Base-by-base conservation (phyloP, 2,329 filamentous ascomycete genomes). In the Botryotinia calthae region DNA sequence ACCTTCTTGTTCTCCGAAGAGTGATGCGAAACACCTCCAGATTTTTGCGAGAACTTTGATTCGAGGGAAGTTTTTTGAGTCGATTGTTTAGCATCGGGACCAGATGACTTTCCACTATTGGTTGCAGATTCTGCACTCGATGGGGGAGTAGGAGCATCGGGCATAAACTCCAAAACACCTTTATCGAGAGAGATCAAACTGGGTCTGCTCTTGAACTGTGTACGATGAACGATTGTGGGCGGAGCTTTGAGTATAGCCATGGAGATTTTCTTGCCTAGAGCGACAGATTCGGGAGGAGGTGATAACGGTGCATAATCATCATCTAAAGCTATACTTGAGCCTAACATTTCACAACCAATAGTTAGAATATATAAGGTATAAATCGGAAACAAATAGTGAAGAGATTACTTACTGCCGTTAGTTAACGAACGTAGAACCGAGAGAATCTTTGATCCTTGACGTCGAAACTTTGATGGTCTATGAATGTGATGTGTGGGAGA, bases 211-310 rank as follows among this genome's bases (percentile, higher is more conserved):
- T 84, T 85, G 56, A 79, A 79, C 54, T 81, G 78, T 64, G 81
- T 75, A 31, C 84, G 82, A 75, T 83, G 83, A 34, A 86, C 82
- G 9, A 85, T 81, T 2, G 84, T 86, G 8, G 82, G 82, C 42
- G 82, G 80, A 25, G 76, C 75, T 72, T 82, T 83, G 63, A 84
- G 79, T 34, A 84, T 78, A 34, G 82, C 81, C 66, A 82, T 79
- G 31, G 84, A 83, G 75, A 85, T 81, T 73, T 81, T 84, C 62
- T 74, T 75, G 42, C 70, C 58, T 1, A 66, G 37, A 44, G 70
- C 63, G 46, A 71, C 70, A 25, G 59, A 51, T 28, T 51, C 63
- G 34, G 34, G 40, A 28, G 59, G 40, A 51, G 72, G 51, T 42
- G 63, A 48, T 5, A 67, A 61, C 20, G 70, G 65, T 56, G n/a